Percentiles rank a stretch among this genome's conserved stretches.
Conservation (phyloP, 257 asterid species). For the Solanum commersonii region DNA sequence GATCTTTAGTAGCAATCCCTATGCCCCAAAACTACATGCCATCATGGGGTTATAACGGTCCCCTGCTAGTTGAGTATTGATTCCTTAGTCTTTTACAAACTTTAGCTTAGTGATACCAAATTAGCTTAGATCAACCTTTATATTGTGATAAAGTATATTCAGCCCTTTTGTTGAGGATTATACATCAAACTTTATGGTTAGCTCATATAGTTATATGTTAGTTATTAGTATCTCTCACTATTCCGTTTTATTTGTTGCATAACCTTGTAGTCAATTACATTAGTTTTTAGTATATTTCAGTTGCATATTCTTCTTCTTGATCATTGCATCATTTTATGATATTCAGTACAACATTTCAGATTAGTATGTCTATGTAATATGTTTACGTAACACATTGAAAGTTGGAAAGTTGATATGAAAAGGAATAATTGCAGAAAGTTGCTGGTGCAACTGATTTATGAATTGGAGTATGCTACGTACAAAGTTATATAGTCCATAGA, state of each 20-base stretch:
- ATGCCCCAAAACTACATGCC: not conserved
- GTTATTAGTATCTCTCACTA: not conserved
- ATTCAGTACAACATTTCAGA: no score
- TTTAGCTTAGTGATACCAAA: not conserved
- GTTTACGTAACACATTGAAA: no score
- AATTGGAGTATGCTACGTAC: no score
- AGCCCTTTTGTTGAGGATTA: not conserved
- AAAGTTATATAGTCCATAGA: no score
- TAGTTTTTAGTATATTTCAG: no score
- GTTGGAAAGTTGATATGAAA: no score
- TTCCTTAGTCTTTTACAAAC: not conserved
- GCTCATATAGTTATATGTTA: not conserved
- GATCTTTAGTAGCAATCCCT: not conserved
- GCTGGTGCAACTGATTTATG: no score
- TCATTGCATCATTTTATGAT: no score
- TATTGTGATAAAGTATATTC: not conserved
- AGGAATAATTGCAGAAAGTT: no score
- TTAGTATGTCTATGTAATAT: no score
- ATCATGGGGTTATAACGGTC: not conserved
- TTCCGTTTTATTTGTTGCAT: not conserved
- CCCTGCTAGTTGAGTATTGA: not conserved
- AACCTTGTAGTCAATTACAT: not conserved
- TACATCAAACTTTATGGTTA: not conserved
- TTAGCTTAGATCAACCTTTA: not conserved
- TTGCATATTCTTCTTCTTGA: no score